Conservation (phyloP, 1,284 basidiomycete species). For the Cutaneotrichosporon mucoides region DNA sequence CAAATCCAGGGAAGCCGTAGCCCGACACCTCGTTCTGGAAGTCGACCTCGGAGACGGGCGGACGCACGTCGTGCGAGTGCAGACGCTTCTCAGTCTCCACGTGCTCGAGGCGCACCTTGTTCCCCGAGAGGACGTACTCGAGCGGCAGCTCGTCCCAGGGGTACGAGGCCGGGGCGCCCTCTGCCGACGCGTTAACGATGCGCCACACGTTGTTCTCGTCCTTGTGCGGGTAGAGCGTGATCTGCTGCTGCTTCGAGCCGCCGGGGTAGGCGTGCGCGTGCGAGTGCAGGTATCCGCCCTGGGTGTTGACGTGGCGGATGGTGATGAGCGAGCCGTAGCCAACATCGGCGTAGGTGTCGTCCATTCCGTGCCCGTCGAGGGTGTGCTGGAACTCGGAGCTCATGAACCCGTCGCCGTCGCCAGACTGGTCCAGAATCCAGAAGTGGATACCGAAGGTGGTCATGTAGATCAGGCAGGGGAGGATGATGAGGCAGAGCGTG, state of each 20-base stretch:
- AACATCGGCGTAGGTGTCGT: constrained; percentile 90
- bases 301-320: constrained; percentile 89
- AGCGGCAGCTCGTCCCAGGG: constrained; percentile 61
- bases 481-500: constrained; percentile 77
- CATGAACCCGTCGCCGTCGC: constrained; percentile 99
- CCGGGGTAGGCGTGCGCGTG: constrained; percentile 83
- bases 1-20: constrained; percentile 70
- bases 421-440: constrained; percentile 76
- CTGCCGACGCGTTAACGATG: constrained; percentile 63
- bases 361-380: constrained; percentile 82
- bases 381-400: constrained; percentile 98
- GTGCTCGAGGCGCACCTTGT: constrained; percentile 80
- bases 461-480: constrained; percentile 90
- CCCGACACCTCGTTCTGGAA: constrained; percentile 98
- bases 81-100: constrained; percentile 75
- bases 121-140: constrained; percentile 62
- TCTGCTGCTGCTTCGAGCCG: constrained; percentile 82
- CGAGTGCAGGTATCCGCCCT: constrained; percentile 96
- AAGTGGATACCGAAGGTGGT: constrained; percentile 94
- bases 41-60: constrained; percentile 95
- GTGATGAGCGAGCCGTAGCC: constrained; percentile 77
- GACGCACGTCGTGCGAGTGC: constrained; percentile 90
- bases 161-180: constrained; percentile 51
- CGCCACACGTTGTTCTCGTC: constrained; percentile 91
- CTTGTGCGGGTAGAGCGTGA: constrained; percentile 93